Evolutionary conservation across 352 stramenopile species (phyloP), one percentile per base, ranked within the genome.

Genomic region (Albugo laibachii): DNA sequence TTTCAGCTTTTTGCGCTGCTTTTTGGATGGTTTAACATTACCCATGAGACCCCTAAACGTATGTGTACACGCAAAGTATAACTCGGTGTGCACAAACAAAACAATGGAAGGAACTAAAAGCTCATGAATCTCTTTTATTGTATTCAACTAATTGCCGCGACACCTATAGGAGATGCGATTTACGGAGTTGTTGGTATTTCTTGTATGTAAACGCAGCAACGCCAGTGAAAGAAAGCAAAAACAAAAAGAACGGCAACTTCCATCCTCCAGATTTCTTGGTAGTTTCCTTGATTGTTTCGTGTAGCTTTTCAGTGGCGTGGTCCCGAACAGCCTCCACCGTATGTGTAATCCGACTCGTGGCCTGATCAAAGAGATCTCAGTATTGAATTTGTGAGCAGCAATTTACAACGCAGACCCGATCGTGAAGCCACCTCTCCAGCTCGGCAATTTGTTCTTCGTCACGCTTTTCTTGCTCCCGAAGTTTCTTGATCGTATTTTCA

Each of bases 171-270:
- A 89, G 74, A 65, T 89, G 77, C 36, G 72, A 86, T 64, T 89
- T 89, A 56, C 71, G 69, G 52, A 89, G 56, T 48, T 87, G 71
- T 55, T 89, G 74, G 65, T 89, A 89, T 65, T 89, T 89, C 56
- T 85, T 85, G 65, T 87, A 89, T 18, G 58, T 69, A 13, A 50
- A 62, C n/a, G 64, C 69, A 5, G 66, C 58, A 48, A 83, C 24
- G 8, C 57, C 74, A 18, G 59, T 68, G 40, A 87, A 58, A 48
- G 80, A 63, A 49, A 86, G 47, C 50, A 89, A 49, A 47, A 89
- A 61, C 48, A 87, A 47, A 52, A 87, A 69, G 58, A 89, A 89
- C 35, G 77, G 77, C 16, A 61, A 78, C 62, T 87, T 85, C 77
- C 77, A 89, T 52, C 77, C 69, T 37, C 61, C 63, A 18, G 69